phyloP scores from a whole-genome alignment of 768 basidiomycete species.

The Pisolithus tinctorius region DNA sequence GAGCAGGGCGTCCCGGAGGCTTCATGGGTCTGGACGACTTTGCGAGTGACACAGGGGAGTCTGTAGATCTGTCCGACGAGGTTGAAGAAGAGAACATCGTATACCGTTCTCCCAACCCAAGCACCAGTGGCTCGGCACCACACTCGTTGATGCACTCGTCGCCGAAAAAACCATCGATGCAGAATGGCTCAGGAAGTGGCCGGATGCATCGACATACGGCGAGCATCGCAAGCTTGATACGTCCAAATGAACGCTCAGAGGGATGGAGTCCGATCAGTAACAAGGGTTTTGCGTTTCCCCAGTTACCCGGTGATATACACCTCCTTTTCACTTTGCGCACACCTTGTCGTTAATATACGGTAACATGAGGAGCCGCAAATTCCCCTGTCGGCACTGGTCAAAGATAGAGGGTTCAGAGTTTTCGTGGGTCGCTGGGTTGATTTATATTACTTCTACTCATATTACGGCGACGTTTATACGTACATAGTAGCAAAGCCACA shows the following conservation, averaged over 20 bases:
- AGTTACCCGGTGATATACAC: constrained; percentile 15
- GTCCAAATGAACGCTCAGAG: constrained; percentile 69
- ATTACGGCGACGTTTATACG: not conserved
- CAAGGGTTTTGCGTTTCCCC: constrained; percentile 48
- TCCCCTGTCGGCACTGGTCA: no score
- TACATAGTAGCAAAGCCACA: no score
- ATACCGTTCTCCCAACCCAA: constrained; percentile 57
- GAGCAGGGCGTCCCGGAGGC: constrained; percentile 26
- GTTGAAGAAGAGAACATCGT: constrained; percentile 58
- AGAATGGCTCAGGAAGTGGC: constrained; percentile 18
- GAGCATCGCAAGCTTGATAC: constrained; percentile 75
- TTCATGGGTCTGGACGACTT: constrained; percentile 26
- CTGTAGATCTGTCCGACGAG: constrained; percentile 57
- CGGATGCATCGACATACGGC: constrained; percentile 72
- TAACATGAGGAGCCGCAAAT: no score
- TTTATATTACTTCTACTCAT: not conserved
- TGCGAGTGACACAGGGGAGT: constrained; percentile 34
- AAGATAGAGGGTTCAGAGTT: no score
- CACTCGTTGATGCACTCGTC: constrained; percentile 1
- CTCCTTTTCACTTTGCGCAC: not conserved
- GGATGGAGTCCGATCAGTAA: constrained; percentile 73
- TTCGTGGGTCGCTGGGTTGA: no score
- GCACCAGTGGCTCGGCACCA: not conserved
- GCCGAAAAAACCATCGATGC: constrained; percentile 14
- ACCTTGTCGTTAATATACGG: no score